Percentiles rank a stretch among this genome's conserved stretches.
These are phyloP conservation scores for Apodospora peruviana DNA, from an alignment of 495 filamentous ascomycete species.

Conservation along the genomic window DNA sequence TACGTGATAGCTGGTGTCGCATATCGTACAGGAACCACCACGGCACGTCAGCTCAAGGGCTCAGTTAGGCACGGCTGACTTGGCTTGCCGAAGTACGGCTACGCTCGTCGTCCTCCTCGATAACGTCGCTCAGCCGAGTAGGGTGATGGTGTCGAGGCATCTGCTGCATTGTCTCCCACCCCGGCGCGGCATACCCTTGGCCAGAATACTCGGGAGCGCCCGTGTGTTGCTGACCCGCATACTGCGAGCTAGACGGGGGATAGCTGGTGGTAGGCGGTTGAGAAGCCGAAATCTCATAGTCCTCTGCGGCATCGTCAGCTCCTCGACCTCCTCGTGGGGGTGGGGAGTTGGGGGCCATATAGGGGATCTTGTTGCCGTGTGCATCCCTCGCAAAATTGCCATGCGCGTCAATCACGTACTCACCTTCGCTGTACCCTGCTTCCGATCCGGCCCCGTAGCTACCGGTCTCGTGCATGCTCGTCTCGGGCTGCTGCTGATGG, in stretches of 20 bases:
- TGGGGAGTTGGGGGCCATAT: constrained; percentile 26
- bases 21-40: no score
- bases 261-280: constrained; percentile 30
- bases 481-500: constrained; percentile 24
- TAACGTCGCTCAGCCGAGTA: constrained; percentile 87
- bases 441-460: constrained; percentile 42
- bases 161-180: constrained; percentile 71
- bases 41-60: constrained; percentile 4
- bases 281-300: constrained; percentile 40
- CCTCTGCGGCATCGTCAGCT: constrained; percentile 44
- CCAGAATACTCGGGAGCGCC: constrained; percentile 42
- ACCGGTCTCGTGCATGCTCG: constrained; percentile 17
- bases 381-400: constrained; percentile 43
- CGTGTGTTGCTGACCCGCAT: constrained; percentile 16
- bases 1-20: no score
- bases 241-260: constrained; percentile 31
- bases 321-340: constrained; percentile 21
- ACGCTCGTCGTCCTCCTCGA: constrained; percentile 78
- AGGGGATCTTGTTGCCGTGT: constrained; percentile 42
- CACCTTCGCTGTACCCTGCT: constrained; percentile 51
- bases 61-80: constrained; percentile 33
- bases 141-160: constrained; percentile 91
- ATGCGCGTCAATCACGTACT: constrained; percentile 48
- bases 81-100: constrained; percentile 53
- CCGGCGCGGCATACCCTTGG: constrained; percentile 59